phyloP scores from a whole-genome alignment of 805 yeast species.

The Brettanomyces sp. region DNA sequence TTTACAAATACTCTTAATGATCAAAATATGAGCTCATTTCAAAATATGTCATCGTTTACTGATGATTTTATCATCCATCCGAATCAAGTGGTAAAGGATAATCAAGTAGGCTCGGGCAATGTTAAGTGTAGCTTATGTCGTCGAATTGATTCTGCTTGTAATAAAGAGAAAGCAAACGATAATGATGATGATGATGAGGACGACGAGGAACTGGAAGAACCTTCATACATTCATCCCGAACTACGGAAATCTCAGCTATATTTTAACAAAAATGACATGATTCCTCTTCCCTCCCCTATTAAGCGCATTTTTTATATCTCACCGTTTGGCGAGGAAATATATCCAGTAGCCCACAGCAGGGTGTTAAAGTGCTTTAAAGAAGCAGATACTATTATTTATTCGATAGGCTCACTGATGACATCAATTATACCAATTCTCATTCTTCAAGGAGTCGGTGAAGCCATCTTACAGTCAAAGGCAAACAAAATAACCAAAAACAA shows the following conservation, averaged over 20 bases:
- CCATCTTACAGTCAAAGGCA: conserved; percentile 27
- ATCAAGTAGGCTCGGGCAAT: background rate
- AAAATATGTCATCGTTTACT: conserved; percentile 1
- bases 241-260: conserved; percentile 64
- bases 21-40: background rate
- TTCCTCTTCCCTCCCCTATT: conserved; percentile 68
- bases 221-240: conserved; percentile 73
- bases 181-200: conserved; percentile 13
- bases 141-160: background rate
- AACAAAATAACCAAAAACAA: conserved; percentile 27
- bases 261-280: conserved; percentile 49
- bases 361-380: conserved; percentile 41
- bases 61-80: conserved; percentile 1
- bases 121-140: background rate
- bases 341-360: conserved; percentile 61
- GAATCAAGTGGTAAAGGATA: background rate
- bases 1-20: background rate
- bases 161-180: background rate
- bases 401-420: conserved; percentile 86
- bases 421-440: conserved; percentile 74
- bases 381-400: conserved; percentile 54
- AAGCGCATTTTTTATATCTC: conserved; percentile 69
- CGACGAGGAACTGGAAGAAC: conserved; percentile 47
- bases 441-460: conserved; percentile 62
- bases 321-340: conserved; percentile 80